phyloP scores from a whole-genome alignment of 1,284 basidiomycete species.

The Cystobasidium slooffiae region DNA sequence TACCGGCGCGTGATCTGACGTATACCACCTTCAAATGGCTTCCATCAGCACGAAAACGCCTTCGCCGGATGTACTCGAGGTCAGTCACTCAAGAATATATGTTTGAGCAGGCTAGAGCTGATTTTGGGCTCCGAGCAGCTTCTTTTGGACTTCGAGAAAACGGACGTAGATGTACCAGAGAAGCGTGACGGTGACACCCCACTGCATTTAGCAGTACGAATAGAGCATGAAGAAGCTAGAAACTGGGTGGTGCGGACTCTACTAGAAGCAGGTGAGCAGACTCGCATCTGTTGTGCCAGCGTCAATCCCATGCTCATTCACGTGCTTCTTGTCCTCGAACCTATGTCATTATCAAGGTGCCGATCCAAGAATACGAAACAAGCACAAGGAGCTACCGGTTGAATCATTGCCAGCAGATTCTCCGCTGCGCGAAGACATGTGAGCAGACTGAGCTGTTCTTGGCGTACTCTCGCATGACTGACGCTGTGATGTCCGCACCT shows the following conservation, averaged over 20 bases:
- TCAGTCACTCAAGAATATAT: not conserved
- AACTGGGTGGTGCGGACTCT: constrained; percentile 66
- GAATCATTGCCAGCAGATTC: constrained; percentile 30
- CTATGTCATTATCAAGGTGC: constrained; percentile 6
- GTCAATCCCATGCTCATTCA: not conserved
- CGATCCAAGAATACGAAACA: constrained; percentile 43
- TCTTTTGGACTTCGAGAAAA: constrained; percentile 72
- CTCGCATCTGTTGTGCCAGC: not conserved
- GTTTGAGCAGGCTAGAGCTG: constrained; percentile 51
- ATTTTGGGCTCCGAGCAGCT: constrained; percentile 67
- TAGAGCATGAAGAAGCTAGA: constrained; percentile 68
- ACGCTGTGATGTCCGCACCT: not conserved
- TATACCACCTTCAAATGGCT: constrained; percentile 7
- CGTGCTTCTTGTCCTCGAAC: not conserved
- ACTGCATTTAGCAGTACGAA: constrained; percentile 74
- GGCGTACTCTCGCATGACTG: not conserved
- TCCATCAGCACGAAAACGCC: constrained; percentile 26
- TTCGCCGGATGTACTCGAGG: constrained; percentile 36
- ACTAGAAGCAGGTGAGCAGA: constrained; percentile 69
- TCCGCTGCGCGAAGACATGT: constrained; percentile 34
- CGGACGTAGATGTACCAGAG: constrained; percentile 83
- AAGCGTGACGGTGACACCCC: constrained; percentile 75
- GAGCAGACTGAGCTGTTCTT: not conserved
- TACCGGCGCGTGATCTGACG: not conserved
- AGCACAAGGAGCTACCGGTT: constrained; percentile 18